These are phyloP conservation scores for Aspergillus tubingensis DNA, from an alignment of 2,329 filamentous ascomycete species.

Conservation along the genomic window DNA sequence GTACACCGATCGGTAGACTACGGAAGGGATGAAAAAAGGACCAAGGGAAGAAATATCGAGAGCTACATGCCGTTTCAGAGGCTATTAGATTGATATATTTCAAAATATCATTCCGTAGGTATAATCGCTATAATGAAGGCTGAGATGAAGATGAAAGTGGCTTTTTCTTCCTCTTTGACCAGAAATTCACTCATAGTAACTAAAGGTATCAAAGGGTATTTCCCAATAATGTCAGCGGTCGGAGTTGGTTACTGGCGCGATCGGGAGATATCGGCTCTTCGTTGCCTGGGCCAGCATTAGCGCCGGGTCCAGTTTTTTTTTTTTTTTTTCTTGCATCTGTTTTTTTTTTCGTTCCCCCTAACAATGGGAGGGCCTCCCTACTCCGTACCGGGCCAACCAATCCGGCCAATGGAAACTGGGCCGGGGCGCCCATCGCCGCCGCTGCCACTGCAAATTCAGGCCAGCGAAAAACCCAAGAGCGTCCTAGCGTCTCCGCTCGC, in stretches of 20 bases:
- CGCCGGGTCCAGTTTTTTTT: slow-evolving; percentile 24
- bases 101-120: too few species aligned
- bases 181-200: slow-evolving; percentile 4
- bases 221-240: slow-evolving; percentile 15
- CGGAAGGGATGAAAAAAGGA: background rate
- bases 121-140: background rate
- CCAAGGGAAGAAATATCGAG: background rate
- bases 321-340: slow-evolving; percentile 8
- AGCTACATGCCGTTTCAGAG: background rate
- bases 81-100: too few species aligned
- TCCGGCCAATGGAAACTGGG: background rate
- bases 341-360: slow-evolving; percentile 9
- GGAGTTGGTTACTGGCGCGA: slow-evolving; percentile 24
- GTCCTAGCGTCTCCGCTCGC: slow-evolving; percentile 36
- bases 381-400: slow-evolving; percentile 9
- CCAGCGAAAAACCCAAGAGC: slow-evolving; percentile 20
- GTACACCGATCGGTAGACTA: background rate
- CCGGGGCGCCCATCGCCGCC: slow-evolving; percentile 5
- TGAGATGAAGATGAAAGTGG: background rate
- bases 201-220: background rate
- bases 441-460: slow-evolving; percentile 15
- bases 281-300: slow-evolving; percentile 30
- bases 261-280: slow-evolving; percentile 44
- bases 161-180: background rate
- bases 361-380: slow-evolving; percentile 9